These are phyloP conservation scores for Termitomyces eurrhizus DNA, from an alignment of 768 basidiomycete genomes.

Conservation along the genomic window DNA sequence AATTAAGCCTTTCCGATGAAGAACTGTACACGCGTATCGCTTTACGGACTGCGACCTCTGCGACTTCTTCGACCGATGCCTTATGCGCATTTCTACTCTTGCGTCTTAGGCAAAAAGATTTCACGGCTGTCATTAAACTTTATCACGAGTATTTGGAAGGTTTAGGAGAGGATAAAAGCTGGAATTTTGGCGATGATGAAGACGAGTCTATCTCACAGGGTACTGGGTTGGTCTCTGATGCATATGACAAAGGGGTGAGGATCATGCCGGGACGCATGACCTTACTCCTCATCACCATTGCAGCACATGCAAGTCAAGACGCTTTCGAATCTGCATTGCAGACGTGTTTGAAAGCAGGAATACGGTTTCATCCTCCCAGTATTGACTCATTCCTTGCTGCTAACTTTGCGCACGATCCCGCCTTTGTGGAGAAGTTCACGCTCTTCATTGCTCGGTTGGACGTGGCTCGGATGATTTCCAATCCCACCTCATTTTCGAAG, in stretches of 20 bases:
- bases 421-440: constrained; percentile 37
- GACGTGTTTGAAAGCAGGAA: constrained; percentile 33
- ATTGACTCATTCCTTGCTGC: constrained; percentile 35
- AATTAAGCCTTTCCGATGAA: constrained; percentile 25
- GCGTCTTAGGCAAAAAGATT: constrained; percentile 37
- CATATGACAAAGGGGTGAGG: constrained; percentile 16
- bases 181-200: constrained; percentile 18
- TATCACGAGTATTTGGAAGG: constrained; percentile 34
- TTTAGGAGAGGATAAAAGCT: constrained; percentile 19
- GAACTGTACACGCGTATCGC: constrained; percentile 43
- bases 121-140: constrained; percentile 39
- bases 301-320: constrained; percentile 57
- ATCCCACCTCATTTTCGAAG: constrained; percentile 43
- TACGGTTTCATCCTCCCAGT: constrained; percentile 30
- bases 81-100: constrained; percentile 47
- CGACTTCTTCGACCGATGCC: constrained; percentile 38
- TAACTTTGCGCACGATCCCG: constrained; percentile 28
- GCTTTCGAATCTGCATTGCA: constrained; percentile 56
- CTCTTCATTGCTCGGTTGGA: constrained; percentile 46
- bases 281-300: constrained; percentile 49
- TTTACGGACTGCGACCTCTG: constrained; percentile 36
- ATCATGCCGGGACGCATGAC: constrained; percentile 28
- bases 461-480: constrained; percentile 47
- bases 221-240: constrained; percentile 15
- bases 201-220: background rate